Evolutionary conservation across 305 asterid genomes (phyloP), one percentile per base, ranked within the genome.

Genomic region (Withania somnifera): DNA sequence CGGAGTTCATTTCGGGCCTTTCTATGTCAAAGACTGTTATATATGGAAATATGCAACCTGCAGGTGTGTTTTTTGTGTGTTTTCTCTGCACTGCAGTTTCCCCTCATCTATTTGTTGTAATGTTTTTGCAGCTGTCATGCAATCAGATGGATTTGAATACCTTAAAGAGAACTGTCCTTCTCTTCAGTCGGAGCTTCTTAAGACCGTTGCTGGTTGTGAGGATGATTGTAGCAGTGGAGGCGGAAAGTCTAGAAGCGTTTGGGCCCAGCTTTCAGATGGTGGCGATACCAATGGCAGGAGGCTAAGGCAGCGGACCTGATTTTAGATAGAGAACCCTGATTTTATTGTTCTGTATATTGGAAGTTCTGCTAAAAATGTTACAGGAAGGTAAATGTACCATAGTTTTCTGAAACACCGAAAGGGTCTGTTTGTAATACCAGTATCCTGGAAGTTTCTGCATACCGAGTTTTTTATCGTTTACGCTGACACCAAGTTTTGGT

Each of bases 201-300:
- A 94, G 88, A 93, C 97, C 1, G 98, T 96, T 77, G 99, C 98
- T 64, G 99, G 99, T 61, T 94, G 97, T 57, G 99, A 94, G 30
- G 98, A 93, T 85, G 98, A 94, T 78, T 92, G 94, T 52, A 91
- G 95, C 90, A 92, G 97, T 61, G 92, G 97, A 32, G 96, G 92
- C 15, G 97, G 97, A 50, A 95, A 95, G 91, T 89, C 98, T 22
- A 90, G 90, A 60, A 96, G 99, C 73, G 97, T 96, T 15, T 94
- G 98, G 96, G 99, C 94, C 30, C 99, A 94, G 87, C 98, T 96
- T 71, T 96, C 98, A 5, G 99, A 96, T 64, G 98, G 99, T 15
- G 95, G 98, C 53, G 99, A 93, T 86, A 93, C 95, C 45, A 88
- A 84, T 30, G 93, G 98, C 84, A 87, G 99, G 87, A 91, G 99